A percentile compares a stretch with the other conserved stretches of the same genome.
phyloP scores from a whole-genome alignment of 1,284 basidiomycete genomes.

The Cryptococcus deneoformans region DNA sequence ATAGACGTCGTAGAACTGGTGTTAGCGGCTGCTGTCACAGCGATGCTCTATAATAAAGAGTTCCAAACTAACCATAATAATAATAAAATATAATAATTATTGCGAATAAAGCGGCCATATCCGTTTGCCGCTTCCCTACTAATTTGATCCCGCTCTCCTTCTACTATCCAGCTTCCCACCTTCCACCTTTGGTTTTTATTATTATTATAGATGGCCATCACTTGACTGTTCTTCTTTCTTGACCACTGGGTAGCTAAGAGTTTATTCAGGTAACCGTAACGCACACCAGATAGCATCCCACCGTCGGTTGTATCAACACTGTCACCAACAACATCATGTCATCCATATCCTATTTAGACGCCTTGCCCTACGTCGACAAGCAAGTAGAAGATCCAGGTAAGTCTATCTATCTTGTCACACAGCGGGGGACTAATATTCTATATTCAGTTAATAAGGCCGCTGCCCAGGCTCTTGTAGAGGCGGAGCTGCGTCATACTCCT shows the following conservation, averaged over 20 bases:
- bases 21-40: too few relatives aligned
- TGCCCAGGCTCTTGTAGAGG: conserved; percentile 44
- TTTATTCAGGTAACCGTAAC: too few relatives aligned
- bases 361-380: conserved; percentile 91
- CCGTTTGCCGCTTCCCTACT: too few relatives aligned
- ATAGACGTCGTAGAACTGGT: neutral
- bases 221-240: too few relatives aligned
- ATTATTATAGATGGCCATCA: neutral
- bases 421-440: conserved; percentile 26
- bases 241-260: too few relatives aligned
- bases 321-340: conserved; percentile 20
- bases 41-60: too few relatives aligned
- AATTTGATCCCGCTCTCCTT: conserved; percentile 8
- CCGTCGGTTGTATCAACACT: too few relatives aligned
- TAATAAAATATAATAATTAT: too few relatives aligned
- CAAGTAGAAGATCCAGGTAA: conserved; percentile 76
- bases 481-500: conserved; percentile 39
- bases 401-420: conserved; percentile 50
- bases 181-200: neutral
- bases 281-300: too few relatives aligned
- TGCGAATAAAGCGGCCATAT: too few relatives aligned
- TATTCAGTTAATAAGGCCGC: conserved; percentile 27
- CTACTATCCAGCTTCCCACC: neutral
- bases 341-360: conserved; percentile 58
- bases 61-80: too few relatives aligned